Evolutionary conservation across 306 rosid genomes (phyloP), one percentile per base, ranked within the genome.

Genomic region (Argentina anserina): DNA sequence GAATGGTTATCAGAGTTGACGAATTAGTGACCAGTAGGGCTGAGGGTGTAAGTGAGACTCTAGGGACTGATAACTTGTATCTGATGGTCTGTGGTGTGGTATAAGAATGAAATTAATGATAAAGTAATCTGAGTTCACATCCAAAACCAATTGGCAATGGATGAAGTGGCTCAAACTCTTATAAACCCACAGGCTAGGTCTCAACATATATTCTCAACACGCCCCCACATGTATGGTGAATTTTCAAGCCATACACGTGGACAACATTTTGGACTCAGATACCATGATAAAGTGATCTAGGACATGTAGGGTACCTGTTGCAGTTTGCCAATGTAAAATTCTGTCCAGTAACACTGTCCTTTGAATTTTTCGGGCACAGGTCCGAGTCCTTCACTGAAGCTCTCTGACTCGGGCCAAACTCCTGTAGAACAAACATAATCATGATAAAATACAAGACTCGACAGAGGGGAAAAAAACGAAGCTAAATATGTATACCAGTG

Each of bases 341-440:
- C 5, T 82, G 83, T 33, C 93, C 93, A 13, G 78, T 73, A 26
- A 81, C 81, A 78, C 96, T 79, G 86, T 78, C 96, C 96, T 75
- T 86, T 86, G 81, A 90, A 87, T 67, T 66, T 84, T 69, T 79
- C 1, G 0, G 96, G 92, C 70, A 80, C 85, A 8, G 96, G 86
- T 45, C 91, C 92, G 71, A 86, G 74, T 79, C 91, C 96, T 66
- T 81, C 89, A 12, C 33, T 77, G 84, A 90, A 90, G 86, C 93
- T 90, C 78, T 81, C 79, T 0, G 96, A 88, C 81, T 88, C 93
- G 0, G 93, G 96, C 96, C 96, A 90, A 68, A 90, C 65, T 37
- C 96, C 88, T 86, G 78, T 49, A 78, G 62, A 71, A 18, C 58
- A 74, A 40, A 56, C 29, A 47, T 34, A 10, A 66, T 66, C 25